Percentiles rank a stretch among this genome's conserved stretches.
phyloP scores from a whole-genome alignment of 768 basidiomycete species.

The Exidia glandulosa region DNA sequence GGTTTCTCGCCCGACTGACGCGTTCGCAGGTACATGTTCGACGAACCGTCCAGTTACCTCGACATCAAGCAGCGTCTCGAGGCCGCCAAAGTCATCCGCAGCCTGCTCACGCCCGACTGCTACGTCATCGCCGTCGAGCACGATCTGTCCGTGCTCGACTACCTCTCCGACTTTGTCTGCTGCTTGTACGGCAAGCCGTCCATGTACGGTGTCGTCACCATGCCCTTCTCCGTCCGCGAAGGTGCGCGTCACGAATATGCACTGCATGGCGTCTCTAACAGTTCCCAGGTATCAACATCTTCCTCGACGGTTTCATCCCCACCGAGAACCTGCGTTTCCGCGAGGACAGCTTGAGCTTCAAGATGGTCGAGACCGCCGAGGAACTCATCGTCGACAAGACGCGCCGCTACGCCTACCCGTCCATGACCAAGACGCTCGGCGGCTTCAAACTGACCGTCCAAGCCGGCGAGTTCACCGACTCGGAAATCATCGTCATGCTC shows the following conservation, averaged over 20 bases:
- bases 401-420: constrained; percentile 80
- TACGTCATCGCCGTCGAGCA: constrained; percentile 98
- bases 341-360: constrained; percentile 90
- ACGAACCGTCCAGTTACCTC: constrained; percentile 96
- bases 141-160: constrained; percentile 95
- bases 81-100: constrained; percentile 91
- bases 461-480: constrained; percentile 88
- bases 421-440: constrained; percentile 96
- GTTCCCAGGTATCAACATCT: constrained; percentile 87
- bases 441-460: constrained; percentile 91
- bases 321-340: constrained; percentile 98
- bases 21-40: constrained; percentile 81
- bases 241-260: constrained; percentile 34
- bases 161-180: constrained; percentile 97
- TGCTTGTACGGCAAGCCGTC: constrained; percentile 95
- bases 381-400: constrained; percentile 81
- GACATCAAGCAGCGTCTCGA: constrained; percentile 92
- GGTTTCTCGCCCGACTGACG: not conserved
- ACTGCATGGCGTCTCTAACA: not conserved
- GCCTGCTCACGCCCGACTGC: constrained; percentile 66
- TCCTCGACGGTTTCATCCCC: constrained; percentile 96
- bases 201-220: constrained; percentile 97
- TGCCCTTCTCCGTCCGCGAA: constrained; percentile 97
- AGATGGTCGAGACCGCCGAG: constrained; percentile 94
- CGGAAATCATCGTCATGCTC: constrained; percentile 97